Evolutionary conservation across 768 basidiomycete genomes (phyloP).

Genomic region (Mycena kentingensis): DNA sequence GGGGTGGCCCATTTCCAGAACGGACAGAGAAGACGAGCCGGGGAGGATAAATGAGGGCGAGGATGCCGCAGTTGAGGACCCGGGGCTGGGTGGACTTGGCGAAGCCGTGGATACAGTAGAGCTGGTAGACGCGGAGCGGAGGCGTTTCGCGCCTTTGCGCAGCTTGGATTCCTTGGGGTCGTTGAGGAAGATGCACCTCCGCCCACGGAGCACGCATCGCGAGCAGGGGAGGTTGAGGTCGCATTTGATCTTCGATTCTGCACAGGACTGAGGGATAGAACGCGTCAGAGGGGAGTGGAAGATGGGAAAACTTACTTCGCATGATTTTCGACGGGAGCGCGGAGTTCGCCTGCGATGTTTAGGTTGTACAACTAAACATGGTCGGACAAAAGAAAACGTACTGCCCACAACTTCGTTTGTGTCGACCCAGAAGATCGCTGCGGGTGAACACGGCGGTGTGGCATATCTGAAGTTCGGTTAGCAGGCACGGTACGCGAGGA

Average conservation of each 20-base stretch:
- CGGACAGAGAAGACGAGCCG: neutral
- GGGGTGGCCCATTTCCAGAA: too few species aligned
- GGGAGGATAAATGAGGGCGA: neutral
- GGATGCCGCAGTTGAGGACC: conserved; percentile 3
- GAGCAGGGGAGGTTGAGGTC: conserved; percentile 68
- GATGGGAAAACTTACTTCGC: conserved; percentile 42
- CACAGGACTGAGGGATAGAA: conserved; percentile 53
- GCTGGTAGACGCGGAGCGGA: conserved; percentile 1
- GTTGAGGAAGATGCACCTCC: conserved; percentile 65
- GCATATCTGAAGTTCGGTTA: conserved; percentile 50
- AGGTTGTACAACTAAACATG: conserved; percentile 11
- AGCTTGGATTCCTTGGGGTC: conserved; percentile 45
- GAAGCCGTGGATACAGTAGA: conserved; percentile 22
- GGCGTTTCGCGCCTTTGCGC: conserved; percentile 28
- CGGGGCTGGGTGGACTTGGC: conserved; percentile 47
- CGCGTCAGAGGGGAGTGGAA: conserved; percentile 3
- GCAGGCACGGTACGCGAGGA: neutral
- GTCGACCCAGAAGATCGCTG: conserved; percentile 71
- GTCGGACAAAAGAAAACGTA: conserved; percentile 40
- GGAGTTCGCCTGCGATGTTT: conserved; percentile 43
- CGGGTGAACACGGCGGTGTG: conserved; percentile 65
- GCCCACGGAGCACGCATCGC: conserved; percentile 61
- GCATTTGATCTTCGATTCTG: conserved; percentile 77
- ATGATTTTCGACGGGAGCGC: conserved; percentile 67
- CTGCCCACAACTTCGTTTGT: conserved; percentile 72